These are phyloP conservation scores for Amanita fuliginea DNA, from an alignment of 768 basidiomycete genomes.

Conservation along the genomic window DNA sequence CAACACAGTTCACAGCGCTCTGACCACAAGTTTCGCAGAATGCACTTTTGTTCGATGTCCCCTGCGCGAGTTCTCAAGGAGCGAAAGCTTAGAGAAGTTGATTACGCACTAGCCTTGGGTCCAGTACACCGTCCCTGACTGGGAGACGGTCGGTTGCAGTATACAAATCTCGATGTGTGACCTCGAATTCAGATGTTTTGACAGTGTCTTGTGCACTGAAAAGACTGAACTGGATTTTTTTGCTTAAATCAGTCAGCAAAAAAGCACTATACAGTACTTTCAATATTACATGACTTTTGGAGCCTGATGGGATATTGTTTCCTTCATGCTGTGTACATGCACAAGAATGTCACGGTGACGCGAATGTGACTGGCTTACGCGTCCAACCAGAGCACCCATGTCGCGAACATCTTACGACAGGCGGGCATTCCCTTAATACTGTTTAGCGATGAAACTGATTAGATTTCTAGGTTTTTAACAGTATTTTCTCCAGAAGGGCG, in stretches of 20 bases:
- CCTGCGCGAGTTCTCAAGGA: constrained; percentile 34
- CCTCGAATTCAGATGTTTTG: constrained; percentile 91
- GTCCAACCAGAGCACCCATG: constrained; percentile 38
- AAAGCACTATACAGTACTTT: not conserved
- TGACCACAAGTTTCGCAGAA: constrained; percentile 95
- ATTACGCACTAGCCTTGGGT: constrained; percentile 69
- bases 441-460: not conserved
- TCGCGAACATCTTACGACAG: constrained; percentile 92
- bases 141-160: constrained; percentile 74
- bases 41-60: constrained; percentile 86
- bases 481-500: constrained; percentile 97
- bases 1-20: constrained; percentile 87
- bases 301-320: constrained; percentile 65
- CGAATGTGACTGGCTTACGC: constrained; percentile 45
- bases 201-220: constrained; percentile 94
- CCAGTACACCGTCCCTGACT: constrained; percentile 86
- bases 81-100: not conserved
- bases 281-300: constrained; percentile 65
- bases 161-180: constrained; percentile 88
- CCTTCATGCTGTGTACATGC: constrained; percentile 48
- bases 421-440: constrained; percentile 22
- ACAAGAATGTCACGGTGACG: not conserved
- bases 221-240: constrained; percentile 92
- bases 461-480: constrained; percentile 68
- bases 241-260: constrained; percentile 36